phyloP scores from a whole-genome alignment of 2,329 filamentous ascomycete species.

The Pestalotiopsis sp. region DNA sequence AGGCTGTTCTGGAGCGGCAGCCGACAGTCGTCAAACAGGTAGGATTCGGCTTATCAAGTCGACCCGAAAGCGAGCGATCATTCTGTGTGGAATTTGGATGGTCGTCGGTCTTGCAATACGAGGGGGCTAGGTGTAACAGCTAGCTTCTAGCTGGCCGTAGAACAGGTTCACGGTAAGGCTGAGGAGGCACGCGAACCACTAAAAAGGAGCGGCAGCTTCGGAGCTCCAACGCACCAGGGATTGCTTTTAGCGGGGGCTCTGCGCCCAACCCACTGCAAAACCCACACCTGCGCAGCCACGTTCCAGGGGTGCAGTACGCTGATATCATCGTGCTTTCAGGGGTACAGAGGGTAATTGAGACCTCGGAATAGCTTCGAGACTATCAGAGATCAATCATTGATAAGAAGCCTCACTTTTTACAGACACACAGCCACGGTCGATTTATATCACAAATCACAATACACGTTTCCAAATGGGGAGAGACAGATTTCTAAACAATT shows the following conservation, averaged over 20 bases:
- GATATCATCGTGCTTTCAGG: constrained; percentile 2
- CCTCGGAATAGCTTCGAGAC: background rate
- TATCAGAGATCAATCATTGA: background rate
- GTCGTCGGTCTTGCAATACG: background rate
- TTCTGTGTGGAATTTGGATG: background rate
- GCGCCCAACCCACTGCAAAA: background rate
- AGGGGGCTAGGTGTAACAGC: background rate
- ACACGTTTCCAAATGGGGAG: background rate
- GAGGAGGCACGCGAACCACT: background rate
- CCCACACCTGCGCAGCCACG: background rate
- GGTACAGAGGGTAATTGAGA: background rate
- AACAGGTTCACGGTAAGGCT: background rate
- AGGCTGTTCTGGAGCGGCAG: background rate
- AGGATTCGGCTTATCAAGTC: background rate
- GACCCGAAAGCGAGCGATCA: background rate
- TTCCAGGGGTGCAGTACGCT: background rate
- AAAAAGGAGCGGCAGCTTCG: background rate
- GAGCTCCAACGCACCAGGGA: background rate
- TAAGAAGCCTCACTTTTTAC: background rate
- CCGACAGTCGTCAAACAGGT: background rate
- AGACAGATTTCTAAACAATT: background rate
- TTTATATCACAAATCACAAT: background rate
- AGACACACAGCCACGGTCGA: background rate
- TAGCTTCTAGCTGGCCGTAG: background rate
- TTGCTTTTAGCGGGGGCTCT: background rate